A percentile compares a stretch with the other conserved stretches of the same genome.
Evolutionary conservation across 2,329 filamentous ascomycete genomes (phyloP).

Genomic region (Huntiella omanensis): DNA sequence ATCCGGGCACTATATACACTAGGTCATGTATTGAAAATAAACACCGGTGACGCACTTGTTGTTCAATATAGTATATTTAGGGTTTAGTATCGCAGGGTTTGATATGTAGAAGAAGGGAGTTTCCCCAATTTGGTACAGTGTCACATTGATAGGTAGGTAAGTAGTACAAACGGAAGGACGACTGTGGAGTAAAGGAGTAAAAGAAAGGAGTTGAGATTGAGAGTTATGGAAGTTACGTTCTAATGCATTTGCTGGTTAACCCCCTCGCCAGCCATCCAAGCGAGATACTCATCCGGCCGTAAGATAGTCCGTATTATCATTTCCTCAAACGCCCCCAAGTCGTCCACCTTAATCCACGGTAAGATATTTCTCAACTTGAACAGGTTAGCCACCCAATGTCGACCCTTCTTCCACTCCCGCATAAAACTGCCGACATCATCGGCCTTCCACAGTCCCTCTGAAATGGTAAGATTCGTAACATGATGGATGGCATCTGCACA

Average conservation of each 20-base stretch:
- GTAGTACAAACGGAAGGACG: too few relatives aligned
- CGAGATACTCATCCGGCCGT: constrained; percentile 4
- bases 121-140: too few relatives aligned
- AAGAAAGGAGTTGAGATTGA: too few relatives aligned
- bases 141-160: too few relatives aligned
- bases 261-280: constrained; percentile 1
- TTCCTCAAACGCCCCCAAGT: constrained; percentile 5
- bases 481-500: constrained; percentile 18
- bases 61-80: too few relatives aligned
- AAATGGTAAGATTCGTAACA: constrained; percentile 22
- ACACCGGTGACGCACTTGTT: too few relatives aligned
- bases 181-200: too few relatives aligned
- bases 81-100: too few relatives aligned
- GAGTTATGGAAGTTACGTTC: too few relatives aligned
- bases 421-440: constrained; percentile 20
- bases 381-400: constrained; percentile 4
- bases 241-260: not conserved
- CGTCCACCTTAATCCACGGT: not conserved
- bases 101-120: too few relatives aligned
- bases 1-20: too few relatives aligned
- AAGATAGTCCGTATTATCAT: constrained; percentile 6
- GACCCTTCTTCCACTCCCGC: constrained; percentile 3
- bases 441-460: constrained; percentile 22
- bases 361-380: not conserved
- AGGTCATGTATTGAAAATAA: too few relatives aligned